Conservation (phyloP, 1,284 basidiomycete genomes). For the Papiliotrema laurentii region DNA sequence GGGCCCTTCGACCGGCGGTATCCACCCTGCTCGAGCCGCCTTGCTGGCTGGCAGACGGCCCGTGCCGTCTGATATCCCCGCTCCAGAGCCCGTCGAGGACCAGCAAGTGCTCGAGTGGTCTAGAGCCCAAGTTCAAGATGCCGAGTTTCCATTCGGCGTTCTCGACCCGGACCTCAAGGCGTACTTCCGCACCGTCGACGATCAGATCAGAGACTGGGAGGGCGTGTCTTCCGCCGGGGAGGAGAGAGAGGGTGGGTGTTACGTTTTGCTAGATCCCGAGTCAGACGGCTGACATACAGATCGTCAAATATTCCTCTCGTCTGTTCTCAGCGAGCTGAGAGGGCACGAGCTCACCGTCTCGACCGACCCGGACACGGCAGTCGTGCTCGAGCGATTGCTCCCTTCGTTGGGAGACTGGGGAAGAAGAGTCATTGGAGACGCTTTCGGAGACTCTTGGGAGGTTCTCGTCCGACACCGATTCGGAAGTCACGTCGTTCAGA, state of each 20-base stretch:
- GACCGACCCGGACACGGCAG: constrained; percentile 85
- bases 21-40: constrained; percentile 39
- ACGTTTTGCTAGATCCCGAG: background rate
- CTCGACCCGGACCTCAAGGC: constrained; percentile 84
- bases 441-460: constrained; percentile 76
- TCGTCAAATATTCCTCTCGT: constrained; percentile 72
- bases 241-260: constrained; percentile 66
- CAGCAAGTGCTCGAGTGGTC: constrained; percentile 26
- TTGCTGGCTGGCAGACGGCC: constrained; percentile 26
- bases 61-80: background rate
- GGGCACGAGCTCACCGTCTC: constrained; percentile 82
- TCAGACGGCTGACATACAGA: constrained; percentile 52
- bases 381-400: constrained; percentile 77
- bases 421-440: constrained; percentile 77
- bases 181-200: constrained; percentile 81
- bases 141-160: constrained; percentile 78
- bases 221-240: constrained; percentile 49
- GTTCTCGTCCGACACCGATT: constrained; percentile 71
- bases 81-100: constrained; percentile 2
- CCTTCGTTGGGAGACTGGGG: constrained; percentile 93
- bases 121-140: constrained; percentile 47
- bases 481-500: constrained; percentile 89
- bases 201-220: constrained; percentile 82
- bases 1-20: constrained; percentile 18
- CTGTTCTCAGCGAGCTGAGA: constrained; percentile 74